Base-by-base conservation (phyloP, 1,139 yeast genomes). In the Nakaseomyces kungkrabaensis region DNA sequence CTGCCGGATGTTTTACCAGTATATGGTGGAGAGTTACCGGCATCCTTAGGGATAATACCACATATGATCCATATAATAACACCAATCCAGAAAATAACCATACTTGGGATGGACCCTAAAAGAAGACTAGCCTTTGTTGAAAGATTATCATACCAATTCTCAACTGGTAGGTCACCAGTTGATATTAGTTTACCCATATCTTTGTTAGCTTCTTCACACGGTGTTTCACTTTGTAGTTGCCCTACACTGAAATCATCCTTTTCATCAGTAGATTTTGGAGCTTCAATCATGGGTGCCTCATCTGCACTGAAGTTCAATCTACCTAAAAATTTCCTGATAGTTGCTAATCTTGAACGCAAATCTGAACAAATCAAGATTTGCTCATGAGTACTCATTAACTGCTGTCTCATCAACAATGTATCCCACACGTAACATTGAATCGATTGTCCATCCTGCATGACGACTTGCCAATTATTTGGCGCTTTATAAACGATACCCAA, bases 371-470 rank as follows among this genome's bases (percentile, higher is more conserved):
- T 48, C 9, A 56, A 41, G 9, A 56, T 48, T 41, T 62, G 63
- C 29, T 60, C 65, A 47, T 61, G 63, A 1, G 61, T 54, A 32
- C 61, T 54, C 33, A 51, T 55, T 32, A 68, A 52, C 51, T 70
- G 74, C 52, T 70, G 73, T 54, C 74, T 66, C 70, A 68, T 71
- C 46, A 71, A 54, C 17, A 70, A 54, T 0, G 74, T 68, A 50
- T 70, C 73, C 68, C 72, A 70, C 32, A 68, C 52, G 53, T 69
- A 70, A 47, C 70, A 58, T 51, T 68, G 73, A 46, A 71, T 67
- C 0, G 73, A 68, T 52, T 68, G 70, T 17, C 71, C 73, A 57
- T 71, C 73, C 51, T 69, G 71, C 70, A 70, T 70, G 4, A 67
- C 68, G 42, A 70, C 68, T 55, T 71, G 73, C 74, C 74, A 70